Evolutionary conservation across 352 stramenopile species (phyloP).

Genomic region (Pythium sp.): DNA sequence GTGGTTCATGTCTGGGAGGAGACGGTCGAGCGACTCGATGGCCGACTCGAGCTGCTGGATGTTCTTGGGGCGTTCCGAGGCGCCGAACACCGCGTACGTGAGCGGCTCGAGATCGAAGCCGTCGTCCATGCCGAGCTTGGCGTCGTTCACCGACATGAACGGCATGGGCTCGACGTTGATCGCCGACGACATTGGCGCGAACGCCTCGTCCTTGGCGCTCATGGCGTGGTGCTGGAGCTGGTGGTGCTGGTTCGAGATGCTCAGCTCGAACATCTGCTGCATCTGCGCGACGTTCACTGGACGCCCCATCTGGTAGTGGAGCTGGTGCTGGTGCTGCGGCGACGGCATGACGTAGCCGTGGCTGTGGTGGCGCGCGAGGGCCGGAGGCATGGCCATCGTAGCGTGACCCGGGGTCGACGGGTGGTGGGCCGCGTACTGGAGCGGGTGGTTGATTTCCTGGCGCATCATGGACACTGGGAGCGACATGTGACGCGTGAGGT

Average conservation of each 20-base stretch:
- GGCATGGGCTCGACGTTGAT: slow-evolving; percentile 70
- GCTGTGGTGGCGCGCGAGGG: slow-evolving; percentile 66
- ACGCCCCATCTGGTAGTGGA: slow-evolving; percentile 36
- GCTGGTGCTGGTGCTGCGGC: slow-evolving; percentile 22
- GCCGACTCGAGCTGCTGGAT: slow-evolving; percentile 70
- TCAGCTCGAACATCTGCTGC: slow-evolving; percentile 59
- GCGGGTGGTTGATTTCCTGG: slow-evolving; percentile 22
- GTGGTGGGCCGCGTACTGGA: slow-evolving; percentile 18
- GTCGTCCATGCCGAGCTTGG: slow-evolving; percentile 49
- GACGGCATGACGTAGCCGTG: slow-evolving; percentile 54
- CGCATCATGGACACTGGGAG: slow-evolving; percentile 57
- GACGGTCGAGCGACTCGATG: slow-evolving; percentile 70
- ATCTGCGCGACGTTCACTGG: slow-evolving; percentile 49
- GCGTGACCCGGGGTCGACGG: slow-evolving; percentile 22
- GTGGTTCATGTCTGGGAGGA: slow-evolving; percentile 63
- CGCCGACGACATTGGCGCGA: slow-evolving; percentile 18
- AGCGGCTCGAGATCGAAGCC: slow-evolving; percentile 53
- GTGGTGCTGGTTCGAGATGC: slow-evolving; percentile 56
- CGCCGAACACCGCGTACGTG: slow-evolving; percentile 57
- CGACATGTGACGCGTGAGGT: slow-evolving; percentile 69
- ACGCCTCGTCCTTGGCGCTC: slow-evolving; percentile 25
- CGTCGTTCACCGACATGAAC: slow-evolving; percentile 31
- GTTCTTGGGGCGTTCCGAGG: slow-evolving; percentile 35
- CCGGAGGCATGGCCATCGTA: slow-evolving; percentile 38
- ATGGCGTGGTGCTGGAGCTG: slow-evolving; percentile 21